A percentile compares a stretch with the other conserved stretches of the same genome.
phyloP scores from a whole-genome alignment of 116 monocot genomes.

The Papilionanthe hybrid region DNA sequence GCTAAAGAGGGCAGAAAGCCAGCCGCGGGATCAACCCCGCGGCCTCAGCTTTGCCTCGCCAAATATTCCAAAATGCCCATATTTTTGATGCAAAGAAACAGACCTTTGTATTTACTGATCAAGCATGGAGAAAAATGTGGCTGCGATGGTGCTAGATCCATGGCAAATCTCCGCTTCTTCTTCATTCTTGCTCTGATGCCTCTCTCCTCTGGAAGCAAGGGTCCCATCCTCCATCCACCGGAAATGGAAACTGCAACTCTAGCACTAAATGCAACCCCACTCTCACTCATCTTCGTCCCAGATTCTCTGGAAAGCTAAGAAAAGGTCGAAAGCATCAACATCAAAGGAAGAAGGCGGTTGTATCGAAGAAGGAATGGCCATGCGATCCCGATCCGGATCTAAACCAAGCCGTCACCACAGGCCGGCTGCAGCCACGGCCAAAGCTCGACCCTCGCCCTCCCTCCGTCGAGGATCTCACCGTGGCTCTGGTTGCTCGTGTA shows the following conservation, averaged over 20 bases:
- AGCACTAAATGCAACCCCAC: neutral
- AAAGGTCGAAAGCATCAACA: neutral
- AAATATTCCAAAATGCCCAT: too few species aligned
- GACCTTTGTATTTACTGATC: too few species aligned
- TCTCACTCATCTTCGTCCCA: conserved; percentile 2
- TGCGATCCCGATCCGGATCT: neutral
- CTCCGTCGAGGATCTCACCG: conserved; percentile 10
- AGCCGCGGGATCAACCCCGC: too few species aligned
- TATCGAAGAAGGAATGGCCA: conserved; percentile 15
- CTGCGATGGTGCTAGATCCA: too few species aligned
- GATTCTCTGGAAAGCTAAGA: conserved; percentile 13
- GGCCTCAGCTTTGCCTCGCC: too few species aligned
- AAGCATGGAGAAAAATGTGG: too few species aligned
- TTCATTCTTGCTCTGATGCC: too few species aligned
- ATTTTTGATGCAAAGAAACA: too few species aligned
- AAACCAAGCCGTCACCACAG: neutral
- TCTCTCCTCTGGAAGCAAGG: conserved; percentile 44
- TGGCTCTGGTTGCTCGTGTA: neutral
- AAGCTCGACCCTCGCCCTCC: conserved; percentile 7
- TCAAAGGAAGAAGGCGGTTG: conserved; percentile 12
- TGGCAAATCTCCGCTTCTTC: too few species aligned
- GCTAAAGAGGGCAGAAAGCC: too few species aligned
- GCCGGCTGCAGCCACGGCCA: conserved; percentile 7
- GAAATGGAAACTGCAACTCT: neutral
- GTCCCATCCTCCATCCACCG: neutral